Conservation (phyloP, 805 yeast genomes). For the Ogataea paraovalis region DNA sequence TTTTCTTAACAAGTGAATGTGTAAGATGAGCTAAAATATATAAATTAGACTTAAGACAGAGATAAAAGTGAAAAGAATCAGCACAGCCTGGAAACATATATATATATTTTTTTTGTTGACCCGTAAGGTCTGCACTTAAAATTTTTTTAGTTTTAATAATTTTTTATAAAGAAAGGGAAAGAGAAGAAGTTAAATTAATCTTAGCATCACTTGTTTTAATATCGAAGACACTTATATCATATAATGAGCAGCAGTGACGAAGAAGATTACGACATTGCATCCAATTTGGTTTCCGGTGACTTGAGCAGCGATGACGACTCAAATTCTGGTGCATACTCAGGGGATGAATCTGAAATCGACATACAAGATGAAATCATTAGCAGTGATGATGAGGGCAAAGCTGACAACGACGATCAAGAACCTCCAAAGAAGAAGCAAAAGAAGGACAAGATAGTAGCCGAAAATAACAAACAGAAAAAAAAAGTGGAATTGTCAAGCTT, state of each 20-base stretch:
- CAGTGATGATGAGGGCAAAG: constrained; percentile 46
- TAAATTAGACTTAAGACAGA: too few relatives aligned
- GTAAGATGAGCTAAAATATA: too few relatives aligned
- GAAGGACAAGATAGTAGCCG: constrained; percentile 10
- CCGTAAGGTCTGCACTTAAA: constrained; percentile 2
- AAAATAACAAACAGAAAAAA: constrained; percentile 15
- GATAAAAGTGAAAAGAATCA: too few relatives aligned
- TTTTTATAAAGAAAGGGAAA: not conserved
- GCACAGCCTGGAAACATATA: not conserved
- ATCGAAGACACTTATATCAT: too few relatives aligned
- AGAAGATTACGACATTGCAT: constrained; percentile 60
- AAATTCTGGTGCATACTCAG: constrained; percentile 17
- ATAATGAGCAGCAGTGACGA: constrained; percentile 30
- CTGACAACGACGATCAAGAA: constrained; percentile 23
- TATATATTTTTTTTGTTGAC: not conserved
- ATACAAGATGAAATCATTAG: constrained; percentile 52
- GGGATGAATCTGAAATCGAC: constrained; percentile 27
- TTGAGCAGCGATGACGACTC: constrained; percentile 15
- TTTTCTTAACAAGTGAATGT: too few relatives aligned
- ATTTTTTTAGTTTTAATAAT: constrained; percentile 7
- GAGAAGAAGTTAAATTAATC: too few relatives aligned
- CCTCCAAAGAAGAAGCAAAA: constrained; percentile 31
- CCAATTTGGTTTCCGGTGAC: constrained; percentile 47
- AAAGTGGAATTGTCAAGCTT: constrained; percentile 18
- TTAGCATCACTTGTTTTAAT: too few relatives aligned